Base-by-base conservation (phyloP, 139 green algal genomes). In the Micractinium conductrix region DNA sequence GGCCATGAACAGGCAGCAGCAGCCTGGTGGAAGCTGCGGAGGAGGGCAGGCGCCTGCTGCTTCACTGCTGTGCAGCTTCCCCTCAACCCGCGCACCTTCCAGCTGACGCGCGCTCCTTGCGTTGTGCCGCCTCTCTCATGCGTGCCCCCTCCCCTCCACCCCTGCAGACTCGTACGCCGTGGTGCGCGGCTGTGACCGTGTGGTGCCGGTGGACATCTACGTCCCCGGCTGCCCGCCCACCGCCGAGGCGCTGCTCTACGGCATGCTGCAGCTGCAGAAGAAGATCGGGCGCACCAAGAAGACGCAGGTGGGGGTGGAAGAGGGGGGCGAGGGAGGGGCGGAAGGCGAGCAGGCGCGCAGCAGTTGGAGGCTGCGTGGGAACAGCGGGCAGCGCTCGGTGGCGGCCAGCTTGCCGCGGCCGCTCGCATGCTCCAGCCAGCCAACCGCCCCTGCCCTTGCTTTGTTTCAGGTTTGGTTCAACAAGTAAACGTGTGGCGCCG, bases 141-240 rank as follows among this genome's bases (percentile, higher is more conserved):
- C 26, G 5, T 12, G 60, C 26, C 4, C 26, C 60, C 4, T 98
- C 2, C 63, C n/a, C 63, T 42, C 1, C 63, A 2, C 8, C 4
- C n/a, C 65, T 38, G 53, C 76, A 82, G 76, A 99, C 89, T 97
- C 92, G 1, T 99, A 99, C 87, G 89, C 93, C 4, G 96, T 99
- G 2, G 96, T 99, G 82, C 89, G 96, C 35, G 96, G 96, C 38
- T 99, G 96, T 78, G 96, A 99, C 87, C 91, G 96, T 78, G 95
- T 99, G 42, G 95, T 99, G 71, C 96, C 96, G n/a, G 95, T 98
- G 22, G 96, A 99, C 91, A 97, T 99, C 55, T 99, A 99, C 80
- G 95, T 84, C 50, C 84, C 79, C 12, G 96, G 96, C 53, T 99
- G 96, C 91, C 96, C 96, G 16, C 96, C 96, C 53, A 99, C 96